phyloP scores from a whole-genome alignment of 139 green algal genomes.

The Pleodorina starrii region DNA sequence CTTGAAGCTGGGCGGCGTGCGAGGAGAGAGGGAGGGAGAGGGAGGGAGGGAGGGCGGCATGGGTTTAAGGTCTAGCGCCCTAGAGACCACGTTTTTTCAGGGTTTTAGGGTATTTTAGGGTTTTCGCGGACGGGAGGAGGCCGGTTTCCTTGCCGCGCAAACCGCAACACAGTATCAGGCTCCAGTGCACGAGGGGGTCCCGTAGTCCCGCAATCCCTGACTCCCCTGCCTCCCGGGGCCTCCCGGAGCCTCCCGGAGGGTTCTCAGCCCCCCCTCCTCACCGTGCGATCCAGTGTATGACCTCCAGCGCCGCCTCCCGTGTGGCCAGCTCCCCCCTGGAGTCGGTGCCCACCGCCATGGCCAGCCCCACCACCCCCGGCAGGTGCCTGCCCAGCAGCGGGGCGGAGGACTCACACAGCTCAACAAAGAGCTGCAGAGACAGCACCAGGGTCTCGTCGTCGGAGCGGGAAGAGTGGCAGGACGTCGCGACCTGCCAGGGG shows the following conservation, averaged over 20 bases:
- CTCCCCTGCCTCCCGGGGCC: not conserved
- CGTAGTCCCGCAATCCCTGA: not conserved
- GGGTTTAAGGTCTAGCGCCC: not conserved
- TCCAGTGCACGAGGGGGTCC: too few relatives aligned
- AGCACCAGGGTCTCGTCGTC: constrained; percentile 66
- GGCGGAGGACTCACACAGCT: constrained; percentile 68
- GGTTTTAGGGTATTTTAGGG: too few relatives aligned
- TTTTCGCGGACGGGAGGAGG: too few relatives aligned
- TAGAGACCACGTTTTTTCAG: too few relatives aligned
- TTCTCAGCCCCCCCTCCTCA: constrained; percentile 33
- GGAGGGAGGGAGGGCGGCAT: not conserved
- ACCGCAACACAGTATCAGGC: too few relatives aligned
- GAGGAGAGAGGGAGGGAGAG: not conserved
- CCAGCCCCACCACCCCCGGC: constrained; percentile 68
- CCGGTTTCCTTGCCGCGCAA: too few relatives aligned
- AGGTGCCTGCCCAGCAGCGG: constrained; percentile 70
- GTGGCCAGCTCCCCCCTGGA: constrained; percentile 63
- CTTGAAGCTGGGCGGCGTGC: constrained; percentile 66
- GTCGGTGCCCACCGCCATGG: constrained; percentile 62
- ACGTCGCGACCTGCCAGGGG: constrained; percentile 29
- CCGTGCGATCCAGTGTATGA: constrained; percentile 63
- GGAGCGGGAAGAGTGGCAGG: not conserved
- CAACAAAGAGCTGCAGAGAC: constrained; percentile 72
- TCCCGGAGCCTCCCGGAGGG: not conserved
- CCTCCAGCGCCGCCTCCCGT: constrained; percentile 69